Conservation (phyloP, 371 early-diverging fungal species). For the Batrachochytrium dendrobatidis region DNA sequence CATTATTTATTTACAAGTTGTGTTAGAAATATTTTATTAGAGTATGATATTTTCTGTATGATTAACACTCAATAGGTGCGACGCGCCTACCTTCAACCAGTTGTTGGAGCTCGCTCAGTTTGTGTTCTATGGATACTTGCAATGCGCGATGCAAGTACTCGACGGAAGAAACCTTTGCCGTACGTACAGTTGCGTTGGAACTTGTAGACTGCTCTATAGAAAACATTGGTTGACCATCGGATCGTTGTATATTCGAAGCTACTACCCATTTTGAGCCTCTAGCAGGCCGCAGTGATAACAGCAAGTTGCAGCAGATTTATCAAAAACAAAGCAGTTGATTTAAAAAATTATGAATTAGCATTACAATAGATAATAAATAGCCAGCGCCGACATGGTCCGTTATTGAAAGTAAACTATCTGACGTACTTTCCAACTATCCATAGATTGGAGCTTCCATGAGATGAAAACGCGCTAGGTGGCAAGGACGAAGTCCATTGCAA, state of each 20-base stretch:
- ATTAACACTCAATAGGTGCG: not conserved
- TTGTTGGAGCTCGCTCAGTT: conserved; percentile 36
- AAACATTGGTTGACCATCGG: conserved; percentile 38
- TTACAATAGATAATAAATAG: not conserved
- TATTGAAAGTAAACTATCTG: not conserved
- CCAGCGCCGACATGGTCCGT: not conserved
- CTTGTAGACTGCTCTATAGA: conserved; percentile 21
- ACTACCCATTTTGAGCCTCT: conserved; percentile 26
- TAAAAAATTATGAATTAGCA: not conserved
- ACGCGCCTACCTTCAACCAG: conserved; percentile 30
- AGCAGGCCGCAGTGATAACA: not conserved
- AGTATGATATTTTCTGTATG: not conserved
- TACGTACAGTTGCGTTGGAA: not conserved
- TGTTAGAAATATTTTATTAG: not conserved
- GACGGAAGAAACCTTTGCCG: conserved; percentile 20
- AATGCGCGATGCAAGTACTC: conserved; percentile 35
- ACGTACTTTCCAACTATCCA: conserved; percentile 10
- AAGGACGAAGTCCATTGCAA: conserved; percentile 33
- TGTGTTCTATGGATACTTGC: conserved; percentile 32
- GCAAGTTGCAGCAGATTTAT: not conserved
- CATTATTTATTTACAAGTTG: not conserved
- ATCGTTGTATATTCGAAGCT: conserved; percentile 16
- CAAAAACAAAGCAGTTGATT: not conserved
- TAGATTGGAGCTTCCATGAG: conserved; percentile 13
- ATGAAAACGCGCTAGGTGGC: conserved; percentile 22